These are phyloP conservation scores for Xylariaceae sp. DNA, from an alignment of 2,329 filamentous ascomycete species.

Conservation along the genomic window DNA sequence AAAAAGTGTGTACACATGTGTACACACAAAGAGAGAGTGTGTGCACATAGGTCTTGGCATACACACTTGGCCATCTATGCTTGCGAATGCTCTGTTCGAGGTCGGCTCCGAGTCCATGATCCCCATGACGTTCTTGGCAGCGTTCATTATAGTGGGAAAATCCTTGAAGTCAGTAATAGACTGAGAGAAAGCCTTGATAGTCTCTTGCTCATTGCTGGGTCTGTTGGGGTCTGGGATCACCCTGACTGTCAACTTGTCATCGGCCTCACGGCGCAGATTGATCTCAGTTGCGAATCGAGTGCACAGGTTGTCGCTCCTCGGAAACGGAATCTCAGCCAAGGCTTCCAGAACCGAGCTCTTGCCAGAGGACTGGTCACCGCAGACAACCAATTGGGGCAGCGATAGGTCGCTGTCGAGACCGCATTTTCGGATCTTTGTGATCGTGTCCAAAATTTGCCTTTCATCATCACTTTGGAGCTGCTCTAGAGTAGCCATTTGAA, in stretches of 20 bases:
- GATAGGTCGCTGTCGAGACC: slow-evolving; percentile 4
- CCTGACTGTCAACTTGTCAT: slow-evolving; percentile 4
- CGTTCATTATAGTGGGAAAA: slow-evolving; percentile 4
- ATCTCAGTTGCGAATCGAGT: slow-evolving; percentile 57
- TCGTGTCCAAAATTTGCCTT: slow-evolving; percentile 2
- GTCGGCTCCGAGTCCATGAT: too few relatives aligned
- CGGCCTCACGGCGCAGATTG: slow-evolving; percentile 40
- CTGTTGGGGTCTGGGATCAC: slow-evolving; percentile 8
- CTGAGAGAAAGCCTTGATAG: slow-evolving; percentile 2
- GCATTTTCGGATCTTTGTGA: slow-evolving; percentile 7
- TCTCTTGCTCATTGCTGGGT: neutral
- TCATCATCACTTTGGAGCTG: slow-evolving; percentile 10
- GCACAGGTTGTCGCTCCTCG: slow-evolving; percentile 49
- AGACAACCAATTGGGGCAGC: slow-evolving; percentile 51
- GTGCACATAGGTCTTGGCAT: too few relatives aligned
- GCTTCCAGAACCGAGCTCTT: slow-evolving; percentile 59
- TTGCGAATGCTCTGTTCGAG: too few relatives aligned
- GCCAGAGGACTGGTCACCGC: slow-evolving; percentile 53
- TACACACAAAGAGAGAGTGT: too few relatives aligned
- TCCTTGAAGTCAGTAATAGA: slow-evolving; percentile 9
- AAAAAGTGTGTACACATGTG: too few relatives aligned
- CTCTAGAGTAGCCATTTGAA: slow-evolving; percentile 1
- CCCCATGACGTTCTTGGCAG: slow-evolving; percentile 1
- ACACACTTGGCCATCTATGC: too few relatives aligned
- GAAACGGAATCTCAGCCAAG: slow-evolving; percentile 54